These are phyloP conservation scores for Arabis alpina DNA, from an alignment of 345 rosid species.

Conservation along the genomic window DNA sequence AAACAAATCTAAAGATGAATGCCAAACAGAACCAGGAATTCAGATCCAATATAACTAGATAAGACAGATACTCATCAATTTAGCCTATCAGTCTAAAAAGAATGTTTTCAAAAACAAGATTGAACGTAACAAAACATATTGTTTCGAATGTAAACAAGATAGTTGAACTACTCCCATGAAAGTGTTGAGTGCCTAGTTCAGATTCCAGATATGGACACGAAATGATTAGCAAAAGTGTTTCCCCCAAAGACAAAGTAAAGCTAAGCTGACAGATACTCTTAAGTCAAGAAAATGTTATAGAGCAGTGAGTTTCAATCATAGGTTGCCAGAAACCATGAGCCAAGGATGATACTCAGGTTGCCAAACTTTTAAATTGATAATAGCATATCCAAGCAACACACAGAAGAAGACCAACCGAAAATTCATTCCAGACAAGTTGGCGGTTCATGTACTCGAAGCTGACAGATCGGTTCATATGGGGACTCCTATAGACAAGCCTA, in stretches of 20 bases:
- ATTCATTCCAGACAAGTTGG: conserved; percentile 98
- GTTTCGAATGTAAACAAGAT: conserved; percentile 8
- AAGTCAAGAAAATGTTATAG: neutral
- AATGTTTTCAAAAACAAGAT: conserved; percentile 10
- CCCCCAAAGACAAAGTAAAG: conserved; percentile 11
- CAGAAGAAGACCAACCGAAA: conserved; percentile 67
- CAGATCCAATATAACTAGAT: conserved; percentile 13
- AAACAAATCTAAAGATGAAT: conserved; percentile 27
- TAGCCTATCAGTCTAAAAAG: conserved; percentile 5
- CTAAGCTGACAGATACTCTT: conserved; percentile 7
- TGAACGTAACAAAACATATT: neutral
- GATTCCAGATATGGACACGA: conserved; percentile 21
- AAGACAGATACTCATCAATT: conserved; percentile 12
- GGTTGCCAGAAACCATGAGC: conserved; percentile 8
- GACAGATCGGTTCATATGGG: conserved; percentile 94
- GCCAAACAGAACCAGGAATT: conserved; percentile 12
- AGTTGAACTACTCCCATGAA: neutral
- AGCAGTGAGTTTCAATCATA: conserved; percentile 25
- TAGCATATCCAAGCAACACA: neutral
- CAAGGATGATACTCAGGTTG: conserved; percentile 13
- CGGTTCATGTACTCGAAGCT: conserved; percentile 99
- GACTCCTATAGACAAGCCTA: conserved; percentile 89
- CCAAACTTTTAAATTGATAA: conserved; percentile 7
- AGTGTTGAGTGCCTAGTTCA: conserved; percentile 7
- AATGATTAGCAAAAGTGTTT: conserved; percentile 3